Evolutionary conservation across 805 yeast genomes (phyloP), one percentile per base, ranked within the genome.

Genomic region (Ogataea paraovalis): DNA sequence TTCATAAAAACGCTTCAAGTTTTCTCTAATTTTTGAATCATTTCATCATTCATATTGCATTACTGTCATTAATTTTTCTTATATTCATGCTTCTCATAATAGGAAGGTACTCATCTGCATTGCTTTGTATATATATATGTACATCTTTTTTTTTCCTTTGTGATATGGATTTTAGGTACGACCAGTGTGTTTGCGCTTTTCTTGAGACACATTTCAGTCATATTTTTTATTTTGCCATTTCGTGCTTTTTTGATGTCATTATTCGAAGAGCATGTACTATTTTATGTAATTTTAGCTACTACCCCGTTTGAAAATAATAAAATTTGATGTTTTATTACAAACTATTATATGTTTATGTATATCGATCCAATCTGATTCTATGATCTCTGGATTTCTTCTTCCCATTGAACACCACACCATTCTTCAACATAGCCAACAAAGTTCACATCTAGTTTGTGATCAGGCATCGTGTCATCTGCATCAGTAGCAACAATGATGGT

Each of bases 401-500:
- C 61, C 61, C 61, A 58, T 43, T 58, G 61, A 23, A 58, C 61
- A 16, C 61, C 61, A 45, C 60, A 56, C 61, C 61, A 58, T 38
- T 58, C 61, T 42, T 58, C 58, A 16, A 58, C 57, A 34, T 58
- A 58, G 0, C 88, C 96, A n/a, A 87, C 90, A 38, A 79, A 78
- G 47, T 80, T 71, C 7, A 69, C 76, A 52, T 85, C 90, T 40
- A 80, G 66, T 22, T 55, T 36, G 28, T 49, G 48, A 2, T 68
- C 64, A 5, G 89, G 83, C 14, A 72, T 66, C 51, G 70, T 79
- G 60, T 87, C 95, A 53, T 80, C 83, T 7, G 68, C 66, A 55
- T 87, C 58, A 0, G 97, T 87, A 38, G 83, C 87, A 1, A 92
- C 86, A 22, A 88, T 69, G 27, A 94, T 86, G 0, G 98, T 87